Percentiles rank a stretch among this genome's conserved stretches.
These are phyloP conservation scores for Aureobasidium sp. DNA, from an alignment of 2,329 filamentous ascomycete genomes.

Conservation along the genomic window DNA sequence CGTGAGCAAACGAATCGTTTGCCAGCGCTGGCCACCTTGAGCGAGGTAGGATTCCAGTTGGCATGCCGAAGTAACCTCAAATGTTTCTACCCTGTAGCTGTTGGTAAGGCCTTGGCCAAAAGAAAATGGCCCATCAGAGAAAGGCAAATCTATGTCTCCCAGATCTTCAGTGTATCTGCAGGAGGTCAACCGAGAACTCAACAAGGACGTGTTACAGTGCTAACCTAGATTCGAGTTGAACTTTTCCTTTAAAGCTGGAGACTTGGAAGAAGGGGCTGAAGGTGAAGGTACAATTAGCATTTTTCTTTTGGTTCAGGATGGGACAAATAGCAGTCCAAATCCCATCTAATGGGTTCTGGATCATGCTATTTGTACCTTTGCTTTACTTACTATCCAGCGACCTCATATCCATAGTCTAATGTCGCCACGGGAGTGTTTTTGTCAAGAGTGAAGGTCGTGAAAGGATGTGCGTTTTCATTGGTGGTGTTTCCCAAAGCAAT, in stretches of 20 bases:
- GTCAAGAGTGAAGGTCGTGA: not conserved
- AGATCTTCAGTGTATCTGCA: conserved; percentile 30
- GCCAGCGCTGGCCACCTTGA: conserved; percentile 38
- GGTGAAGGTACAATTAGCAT: too few relatives aligned
- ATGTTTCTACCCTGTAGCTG: conserved; percentile 34
- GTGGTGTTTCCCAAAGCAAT: not conserved
- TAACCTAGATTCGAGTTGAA: conserved; percentile 31
- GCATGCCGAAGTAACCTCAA: conserved; percentile 30
- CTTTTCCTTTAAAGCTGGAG: conserved; percentile 19
- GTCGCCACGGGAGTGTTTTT: conserved; percentile 18
- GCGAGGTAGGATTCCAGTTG: conserved; percentile 30
- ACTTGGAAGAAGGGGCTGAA: conserved; percentile 32
- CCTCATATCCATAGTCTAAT: conserved; percentile 30
- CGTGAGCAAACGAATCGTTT: conserved; percentile 33
- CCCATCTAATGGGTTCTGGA: too few relatives aligned
- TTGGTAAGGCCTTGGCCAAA: conserved; percentile 28
- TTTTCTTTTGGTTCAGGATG: too few relatives aligned
- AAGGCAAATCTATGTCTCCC: conserved; percentile 23
- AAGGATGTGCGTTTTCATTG: not conserved
- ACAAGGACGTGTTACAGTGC: not conserved
- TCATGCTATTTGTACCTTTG: too few relatives aligned
- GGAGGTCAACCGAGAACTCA: not conserved
- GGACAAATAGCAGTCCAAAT: too few relatives aligned
- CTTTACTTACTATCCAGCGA: conserved; percentile 27
- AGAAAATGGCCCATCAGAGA: conserved; percentile 30